phyloP scores from a whole-genome alignment of 257 asterid species.

The Solanum medicagineum region DNA sequence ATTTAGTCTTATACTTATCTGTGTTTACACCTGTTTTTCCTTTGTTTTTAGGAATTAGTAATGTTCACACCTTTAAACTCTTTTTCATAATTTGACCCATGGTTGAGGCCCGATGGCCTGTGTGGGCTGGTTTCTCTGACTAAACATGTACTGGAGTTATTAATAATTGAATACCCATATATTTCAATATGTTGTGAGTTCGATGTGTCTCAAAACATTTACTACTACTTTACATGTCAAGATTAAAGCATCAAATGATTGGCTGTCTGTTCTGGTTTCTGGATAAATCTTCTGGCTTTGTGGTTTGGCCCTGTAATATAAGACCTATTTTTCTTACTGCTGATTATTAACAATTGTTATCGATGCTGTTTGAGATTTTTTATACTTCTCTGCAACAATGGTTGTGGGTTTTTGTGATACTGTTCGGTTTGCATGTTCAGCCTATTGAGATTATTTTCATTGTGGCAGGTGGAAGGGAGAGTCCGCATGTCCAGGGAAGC shows the following conservation, averaged over 20 bases:
- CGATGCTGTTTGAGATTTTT: neutral
- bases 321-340: neutral
- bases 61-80: neutral
- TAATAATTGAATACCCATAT: neutral
- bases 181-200: neutral
- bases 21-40: neutral
- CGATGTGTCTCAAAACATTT: neutral
- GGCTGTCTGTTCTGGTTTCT: neutral
- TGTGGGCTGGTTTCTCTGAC: neutral
- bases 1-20: neutral
- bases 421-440: neutral
- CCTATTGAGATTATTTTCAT: neutral
- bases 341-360: neutral
- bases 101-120: neutral
- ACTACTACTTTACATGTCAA: neutral
- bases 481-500: constrained; percentile 65
- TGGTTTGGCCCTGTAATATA: neutral
- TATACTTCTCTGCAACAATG: neutral
- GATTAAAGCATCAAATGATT: neutral
- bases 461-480: constrained; percentile 82
- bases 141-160: neutral
- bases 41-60: neutral
- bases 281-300: neutral
- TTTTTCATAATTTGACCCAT: neutral
- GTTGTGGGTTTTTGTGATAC: neutral